phyloP scores from a whole-genome alignment of 1,284 basidiomycete species.

The Austropuccinia psidii region DNA sequence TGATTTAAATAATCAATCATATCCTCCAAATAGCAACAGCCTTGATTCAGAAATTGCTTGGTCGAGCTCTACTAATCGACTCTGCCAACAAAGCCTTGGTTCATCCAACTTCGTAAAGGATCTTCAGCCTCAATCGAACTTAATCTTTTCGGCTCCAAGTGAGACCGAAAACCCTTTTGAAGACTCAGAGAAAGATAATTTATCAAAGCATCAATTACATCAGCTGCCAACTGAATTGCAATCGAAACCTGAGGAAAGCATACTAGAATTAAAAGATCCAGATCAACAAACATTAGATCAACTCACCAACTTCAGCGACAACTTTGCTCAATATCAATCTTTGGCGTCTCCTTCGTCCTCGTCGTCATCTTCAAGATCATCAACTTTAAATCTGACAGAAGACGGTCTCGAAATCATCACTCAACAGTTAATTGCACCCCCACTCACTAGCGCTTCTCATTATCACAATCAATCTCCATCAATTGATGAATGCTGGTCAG shows the following conservation, averaged over 20 bases:
- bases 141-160: neutral
- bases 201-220: neutral
- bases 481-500: slow-evolving; percentile 6
- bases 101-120: neutral
- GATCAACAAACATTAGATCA: neutral
- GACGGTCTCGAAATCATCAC: no score
- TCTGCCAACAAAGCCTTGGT: neutral
- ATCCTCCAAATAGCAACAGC: neutral
- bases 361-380: neutral
- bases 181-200: no score
- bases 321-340: no score
- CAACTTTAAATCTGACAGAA: neutral
- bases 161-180: no score
- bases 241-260: neutral
- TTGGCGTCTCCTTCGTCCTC: neutral
- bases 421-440: neutral
- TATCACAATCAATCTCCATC: neutral
- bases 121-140: neutral
- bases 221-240: neutral
- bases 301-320: neutral
- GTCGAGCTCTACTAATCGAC: neutral
- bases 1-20: neutral
- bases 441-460: neutral
- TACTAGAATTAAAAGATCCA: neutral
- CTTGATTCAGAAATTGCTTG: no score